Evolutionary conservation across 2,329 filamentous ascomycete species (phyloP).

Genomic region (Aureobasidium sp.): DNA sequence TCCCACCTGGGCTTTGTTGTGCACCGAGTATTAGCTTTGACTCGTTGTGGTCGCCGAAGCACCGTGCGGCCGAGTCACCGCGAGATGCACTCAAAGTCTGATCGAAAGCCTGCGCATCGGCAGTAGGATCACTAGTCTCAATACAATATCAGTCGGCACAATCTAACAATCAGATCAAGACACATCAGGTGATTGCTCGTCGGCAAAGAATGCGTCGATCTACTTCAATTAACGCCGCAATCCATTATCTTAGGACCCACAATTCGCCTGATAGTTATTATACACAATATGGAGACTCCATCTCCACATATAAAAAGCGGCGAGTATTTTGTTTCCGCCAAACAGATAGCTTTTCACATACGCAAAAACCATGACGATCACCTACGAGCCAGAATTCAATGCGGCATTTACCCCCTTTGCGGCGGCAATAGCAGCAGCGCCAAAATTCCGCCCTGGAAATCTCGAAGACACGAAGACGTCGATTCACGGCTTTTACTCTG

Average conservation of each 20-base stretch:
- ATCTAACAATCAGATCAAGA: background rate
- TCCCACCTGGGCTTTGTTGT: too few relatives aligned
- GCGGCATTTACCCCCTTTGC: slow-evolving; percentile 11
- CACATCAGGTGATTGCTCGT: background rate
- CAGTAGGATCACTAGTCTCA: too few relatives aligned
- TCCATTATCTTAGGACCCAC: background rate
- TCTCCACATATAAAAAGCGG: background rate
- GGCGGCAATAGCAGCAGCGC: background rate
- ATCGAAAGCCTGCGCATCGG: too few relatives aligned
- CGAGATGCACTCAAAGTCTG: too few relatives aligned
- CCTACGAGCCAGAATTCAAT: slow-evolving; percentile 14
- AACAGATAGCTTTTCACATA: background rate
- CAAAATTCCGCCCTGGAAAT: slow-evolving; percentile 13
- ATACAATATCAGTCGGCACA: too few relatives aligned
- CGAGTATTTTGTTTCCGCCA: background rate
- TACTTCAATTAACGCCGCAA: background rate
- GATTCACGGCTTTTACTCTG: too few relatives aligned
- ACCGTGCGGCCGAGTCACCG: too few relatives aligned
- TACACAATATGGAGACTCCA: background rate
- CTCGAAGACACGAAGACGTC: slow-evolving; percentile 11
- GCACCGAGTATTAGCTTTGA: too few relatives aligned
- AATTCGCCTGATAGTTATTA: background rate
- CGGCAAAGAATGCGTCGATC: background rate
- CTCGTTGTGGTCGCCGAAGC: too few relatives aligned
- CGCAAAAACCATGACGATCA: slow-evolving; percentile 14